These are phyloP conservation scores for Suillus paluster DNA, from an alignment of 768 basidiomycete genomes.

Conservation along the genomic window DNA sequence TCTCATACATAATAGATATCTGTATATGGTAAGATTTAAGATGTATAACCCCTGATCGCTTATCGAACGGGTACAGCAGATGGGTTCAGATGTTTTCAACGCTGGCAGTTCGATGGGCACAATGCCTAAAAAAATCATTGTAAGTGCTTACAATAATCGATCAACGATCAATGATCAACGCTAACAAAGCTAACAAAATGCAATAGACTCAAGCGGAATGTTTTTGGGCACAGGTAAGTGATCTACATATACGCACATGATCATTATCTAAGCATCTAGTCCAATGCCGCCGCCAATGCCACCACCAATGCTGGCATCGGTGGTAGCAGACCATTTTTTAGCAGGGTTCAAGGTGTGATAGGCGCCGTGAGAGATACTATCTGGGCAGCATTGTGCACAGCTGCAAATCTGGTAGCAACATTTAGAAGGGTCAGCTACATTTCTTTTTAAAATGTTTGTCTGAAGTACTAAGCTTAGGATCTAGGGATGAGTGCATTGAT, in stretches of 20 bases:
- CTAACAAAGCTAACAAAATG: no score
- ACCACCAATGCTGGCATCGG: background rate
- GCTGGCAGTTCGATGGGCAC: no score
- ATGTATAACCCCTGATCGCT: no score
- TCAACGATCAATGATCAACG: no score
- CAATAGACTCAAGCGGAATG: background rate
- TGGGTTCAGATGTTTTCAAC: no score
- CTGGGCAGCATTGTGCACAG: background rate
- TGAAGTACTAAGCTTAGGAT: background rate
- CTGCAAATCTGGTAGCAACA: background rate
- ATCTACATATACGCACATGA: background rate
- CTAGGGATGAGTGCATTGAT: background rate
- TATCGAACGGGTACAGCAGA: no score
- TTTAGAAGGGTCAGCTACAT: background rate
- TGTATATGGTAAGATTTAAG: no score
- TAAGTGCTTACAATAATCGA: no score
- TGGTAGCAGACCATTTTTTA: background rate
- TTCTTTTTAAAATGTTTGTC: background rate
- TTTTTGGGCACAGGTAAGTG: background rate
- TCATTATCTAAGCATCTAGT: background rate
- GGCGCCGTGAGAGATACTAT: background rate
- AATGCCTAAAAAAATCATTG: no score
- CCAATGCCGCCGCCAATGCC: background rate
- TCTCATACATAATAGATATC: no score
- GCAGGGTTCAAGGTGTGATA: background rate